Evolutionary conservation across 2,329 filamentous ascomycete genomes (phyloP).

Genomic region (Colletotrichum costaricense): DNA sequence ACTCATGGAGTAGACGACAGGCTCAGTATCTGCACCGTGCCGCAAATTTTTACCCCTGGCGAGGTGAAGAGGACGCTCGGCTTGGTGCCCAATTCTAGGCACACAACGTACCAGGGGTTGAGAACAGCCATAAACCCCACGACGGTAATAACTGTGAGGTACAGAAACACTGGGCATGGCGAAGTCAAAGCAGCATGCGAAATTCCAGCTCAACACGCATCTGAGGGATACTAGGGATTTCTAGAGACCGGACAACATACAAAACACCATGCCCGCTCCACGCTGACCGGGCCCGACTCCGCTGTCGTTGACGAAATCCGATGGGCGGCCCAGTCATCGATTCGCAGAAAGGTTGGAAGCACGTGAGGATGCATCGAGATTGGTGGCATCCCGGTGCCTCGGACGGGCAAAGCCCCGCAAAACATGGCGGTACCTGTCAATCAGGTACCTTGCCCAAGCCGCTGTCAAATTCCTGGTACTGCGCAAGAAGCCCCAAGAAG

Average conservation of each 20-base stretch:
- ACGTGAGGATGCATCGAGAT: constrained; percentile 8
- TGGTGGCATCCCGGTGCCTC: constrained; percentile 19
- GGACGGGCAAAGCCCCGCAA: constrained; percentile 8
- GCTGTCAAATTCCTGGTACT: neutral
- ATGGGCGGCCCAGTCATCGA: constrained; percentile 14
- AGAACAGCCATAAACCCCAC: neutral
- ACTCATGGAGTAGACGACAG: neutral
- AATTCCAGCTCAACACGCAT: neutral
- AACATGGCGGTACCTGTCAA: constrained; percentile 10
- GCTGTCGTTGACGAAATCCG: neutral
- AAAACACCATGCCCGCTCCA: neutral
- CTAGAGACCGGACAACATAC: neutral
- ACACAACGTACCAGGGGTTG: neutral
- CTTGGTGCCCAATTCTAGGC: neutral
- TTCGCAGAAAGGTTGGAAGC: neutral
- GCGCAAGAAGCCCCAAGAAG: neutral
- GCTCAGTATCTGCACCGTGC: neutral
- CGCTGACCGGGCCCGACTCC: neutral
- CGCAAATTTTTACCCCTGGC: neutral
- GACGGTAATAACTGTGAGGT: too few species aligned
- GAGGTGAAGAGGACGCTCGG: neutral
- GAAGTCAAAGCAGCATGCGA: neutral
- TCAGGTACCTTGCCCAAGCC: neutral
- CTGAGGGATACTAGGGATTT: neutral
- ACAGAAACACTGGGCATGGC: neutral